Evolutionary conservation across 495 filamentous ascomycete genomes (phyloP).

Genomic region (Apodospora peruviana): DNA sequence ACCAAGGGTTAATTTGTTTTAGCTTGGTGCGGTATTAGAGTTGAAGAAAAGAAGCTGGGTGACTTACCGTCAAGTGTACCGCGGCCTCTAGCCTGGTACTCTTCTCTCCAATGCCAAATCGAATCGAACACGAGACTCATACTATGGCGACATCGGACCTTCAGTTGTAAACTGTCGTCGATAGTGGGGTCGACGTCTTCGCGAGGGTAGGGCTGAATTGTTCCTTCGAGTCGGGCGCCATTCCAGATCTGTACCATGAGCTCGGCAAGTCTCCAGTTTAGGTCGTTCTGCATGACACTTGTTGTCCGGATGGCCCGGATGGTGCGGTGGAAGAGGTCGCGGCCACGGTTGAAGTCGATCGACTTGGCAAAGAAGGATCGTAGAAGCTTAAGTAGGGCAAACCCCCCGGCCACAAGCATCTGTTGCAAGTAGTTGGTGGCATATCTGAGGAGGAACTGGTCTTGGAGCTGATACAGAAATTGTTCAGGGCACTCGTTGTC

Average conservation of each 20-base stretch:
- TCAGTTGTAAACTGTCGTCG: constrained; percentile 75
- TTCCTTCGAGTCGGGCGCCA: constrained; percentile 53
- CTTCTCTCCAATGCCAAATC: constrained; percentile 89
- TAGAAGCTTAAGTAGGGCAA: constrained; percentile 77
- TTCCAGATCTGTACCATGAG: constrained; percentile 92
- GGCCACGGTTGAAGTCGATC: constrained; percentile 71
- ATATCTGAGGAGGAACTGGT: constrained; percentile 55
- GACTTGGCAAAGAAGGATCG: constrained; percentile 73
- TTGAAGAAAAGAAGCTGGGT: constrained; percentile 3
- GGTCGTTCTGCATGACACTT: constrained; percentile 76
- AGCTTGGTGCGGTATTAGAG: constrained; percentile 22
- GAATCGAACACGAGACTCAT: constrained; percentile 91
- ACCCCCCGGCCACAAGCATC: constrained; percentile 85
- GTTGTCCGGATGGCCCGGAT: constrained; percentile 72
- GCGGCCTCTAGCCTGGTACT: constrained; percentile 69
- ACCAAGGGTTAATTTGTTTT: constrained; percentile 17
- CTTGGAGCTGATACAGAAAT: constrained; percentile 23
- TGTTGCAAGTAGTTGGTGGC: constrained; percentile 85
- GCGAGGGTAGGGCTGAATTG: constrained; percentile 30
- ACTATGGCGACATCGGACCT: constrained; percentile 84
- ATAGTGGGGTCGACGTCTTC: constrained; percentile 33
- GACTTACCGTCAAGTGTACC: constrained; percentile 72
- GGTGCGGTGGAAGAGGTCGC: constrained; percentile 66
- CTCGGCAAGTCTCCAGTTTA: constrained; percentile 79
- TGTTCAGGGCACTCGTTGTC: constrained; percentile 20